A percentile compares a stretch with the other conserved stretches of the same genome.
Evolutionary conservation across 164 flowering plant species (phyloP).

Genomic region (Stephania japonica): DNA sequence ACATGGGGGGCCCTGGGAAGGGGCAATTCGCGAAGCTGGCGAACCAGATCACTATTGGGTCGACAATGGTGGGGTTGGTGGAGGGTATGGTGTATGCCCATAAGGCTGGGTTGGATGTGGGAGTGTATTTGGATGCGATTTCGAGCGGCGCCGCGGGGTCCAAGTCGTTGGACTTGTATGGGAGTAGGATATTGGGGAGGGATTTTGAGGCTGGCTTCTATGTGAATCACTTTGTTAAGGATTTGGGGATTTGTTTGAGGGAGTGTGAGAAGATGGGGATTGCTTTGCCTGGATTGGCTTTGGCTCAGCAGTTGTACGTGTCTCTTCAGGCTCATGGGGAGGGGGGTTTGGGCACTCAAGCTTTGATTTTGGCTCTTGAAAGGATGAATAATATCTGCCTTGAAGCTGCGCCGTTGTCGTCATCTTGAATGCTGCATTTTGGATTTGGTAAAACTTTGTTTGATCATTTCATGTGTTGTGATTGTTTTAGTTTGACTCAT

Average conservation of each 20-base stretch:
- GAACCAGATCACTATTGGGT: conserved; percentile 76
- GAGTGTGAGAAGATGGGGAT: conserved; percentile 83
- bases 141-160: conserved; percentile 85
- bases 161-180: conserved; percentile 73
- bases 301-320: conserved; percentile 87
- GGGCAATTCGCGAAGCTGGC: conserved; percentile 85
- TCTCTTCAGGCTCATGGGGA: conserved; percentile 88
- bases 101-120: conserved; percentile 69
- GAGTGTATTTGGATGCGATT: conserved; percentile 55
- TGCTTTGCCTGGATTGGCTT: conserved; percentile 78
- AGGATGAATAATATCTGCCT: conserved; percentile 57
- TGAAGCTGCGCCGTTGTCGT: background rate
- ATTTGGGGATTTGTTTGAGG: conserved; percentile 82
- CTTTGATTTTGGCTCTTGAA: conserved; percentile 75
- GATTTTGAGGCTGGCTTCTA: conserved; percentile 83
- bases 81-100: conserved; percentile 85
- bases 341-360: conserved; percentile 82
- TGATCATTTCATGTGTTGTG: no score
- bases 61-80: conserved; percentile 87
- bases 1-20: conserved; percentile 83
- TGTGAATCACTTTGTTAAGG: conserved; percentile 91
- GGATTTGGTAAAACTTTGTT: background rate
- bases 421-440: background rate
- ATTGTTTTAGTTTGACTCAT: no score
- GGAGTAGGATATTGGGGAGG: conserved; percentile 66